These are phyloP conservation scores for Starmerella kuoi DNA, from an alignment of 805 yeast species.

Conservation along the genomic window DNA sequence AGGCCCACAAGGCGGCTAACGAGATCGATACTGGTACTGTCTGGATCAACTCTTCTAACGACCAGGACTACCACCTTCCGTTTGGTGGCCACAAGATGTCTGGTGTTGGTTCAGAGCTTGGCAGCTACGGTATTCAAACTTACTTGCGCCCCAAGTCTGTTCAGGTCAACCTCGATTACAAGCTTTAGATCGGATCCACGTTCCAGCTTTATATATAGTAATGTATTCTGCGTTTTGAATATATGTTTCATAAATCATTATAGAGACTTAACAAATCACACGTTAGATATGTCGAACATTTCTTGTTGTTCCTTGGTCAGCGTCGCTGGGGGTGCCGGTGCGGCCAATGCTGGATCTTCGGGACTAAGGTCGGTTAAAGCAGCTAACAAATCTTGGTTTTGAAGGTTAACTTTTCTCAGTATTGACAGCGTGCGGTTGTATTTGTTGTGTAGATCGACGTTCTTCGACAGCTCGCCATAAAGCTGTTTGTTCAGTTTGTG, in stretches of 20 bases:
- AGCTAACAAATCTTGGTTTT: constrained; percentile 15
- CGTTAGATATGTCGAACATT: too few relatives aligned
- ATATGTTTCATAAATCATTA: too few relatives aligned
- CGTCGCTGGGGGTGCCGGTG: not conserved
- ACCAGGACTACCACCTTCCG: constrained; percentile 76
- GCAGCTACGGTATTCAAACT: constrained; percentile 71
- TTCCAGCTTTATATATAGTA: too few relatives aligned
- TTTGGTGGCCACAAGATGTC: constrained; percentile 88
- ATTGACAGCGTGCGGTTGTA: constrained; percentile 6
- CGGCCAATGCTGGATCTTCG: not conserved
- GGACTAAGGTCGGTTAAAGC: not conserved
- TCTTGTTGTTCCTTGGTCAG: constrained; percentile 8
- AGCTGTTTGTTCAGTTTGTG: constrained; percentile 8
- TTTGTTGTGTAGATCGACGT: constrained; percentile 13
- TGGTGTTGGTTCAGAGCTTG: constrained; percentile 91
- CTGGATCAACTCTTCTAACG: constrained; percentile 86
- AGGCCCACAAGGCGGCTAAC: constrained; percentile 62
- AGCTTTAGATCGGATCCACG: constrained; percentile 17
- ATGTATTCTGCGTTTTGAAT: too few relatives aligned
- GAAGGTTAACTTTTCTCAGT: constrained; percentile 5
- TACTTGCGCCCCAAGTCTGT: constrained; percentile 84
- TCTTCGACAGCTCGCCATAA: constrained; percentile 11
- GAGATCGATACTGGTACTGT: constrained; percentile 77
- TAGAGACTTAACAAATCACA: too few relatives aligned
- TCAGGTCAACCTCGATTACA: constrained; percentile 27